Conservation (phyloP, 2,329 filamentous ascomycete genomes). For the Whalleya microplaca region DNA sequence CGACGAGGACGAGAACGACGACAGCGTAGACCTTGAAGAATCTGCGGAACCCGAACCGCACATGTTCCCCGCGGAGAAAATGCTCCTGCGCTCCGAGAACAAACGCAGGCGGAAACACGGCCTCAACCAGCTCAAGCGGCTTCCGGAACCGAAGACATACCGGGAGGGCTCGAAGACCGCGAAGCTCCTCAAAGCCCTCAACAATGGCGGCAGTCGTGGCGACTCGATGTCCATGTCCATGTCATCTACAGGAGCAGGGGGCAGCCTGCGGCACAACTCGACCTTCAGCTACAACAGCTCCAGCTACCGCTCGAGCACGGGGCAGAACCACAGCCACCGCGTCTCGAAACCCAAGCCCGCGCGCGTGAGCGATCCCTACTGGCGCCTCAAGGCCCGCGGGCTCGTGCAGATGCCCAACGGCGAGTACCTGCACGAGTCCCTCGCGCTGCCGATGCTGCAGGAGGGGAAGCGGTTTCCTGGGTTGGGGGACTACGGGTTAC, state of each 20-base stretch:
- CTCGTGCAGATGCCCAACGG: slow-evolving; percentile 58
- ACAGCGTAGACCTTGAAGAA: too few species aligned
- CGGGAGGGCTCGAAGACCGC: slow-evolving; percentile 39
- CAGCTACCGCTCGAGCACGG: slow-evolving; percentile 39
- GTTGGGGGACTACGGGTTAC: slow-evolving; percentile 41
- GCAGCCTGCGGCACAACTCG: slow-evolving; percentile 37
- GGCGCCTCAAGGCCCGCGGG: slow-evolving; percentile 40
- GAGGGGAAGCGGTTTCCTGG: slow-evolving; percentile 46
- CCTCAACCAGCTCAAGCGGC: slow-evolving; percentile 30
- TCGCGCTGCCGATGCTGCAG: slow-evolving; percentile 50
- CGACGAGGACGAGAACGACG: too few species aligned
- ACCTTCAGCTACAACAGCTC: slow-evolving; percentile 41
- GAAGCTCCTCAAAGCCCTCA: slow-evolving; percentile 35
- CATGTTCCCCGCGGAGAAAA: slow-evolving; percentile 24
- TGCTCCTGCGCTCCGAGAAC: slow-evolving; percentile 34
- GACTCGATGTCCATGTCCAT: slow-evolving; percentile 38
- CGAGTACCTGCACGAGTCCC: slow-evolving; percentile 55
- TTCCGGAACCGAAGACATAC: slow-evolving; percentile 28
- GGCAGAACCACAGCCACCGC: slow-evolving; percentile 37
- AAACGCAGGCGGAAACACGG: slow-evolving; percentile 34
- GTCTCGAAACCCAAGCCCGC: slow-evolving; percentile 36
- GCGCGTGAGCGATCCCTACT: slow-evolving; percentile 40
- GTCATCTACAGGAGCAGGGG: too few species aligned
- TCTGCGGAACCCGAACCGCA: slow-evolving; percentile 8
- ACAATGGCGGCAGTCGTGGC: slow-evolving; percentile 25